Percentiles rank a stretch among this genome's conserved stretches.
Evolutionary conservation across 2,329 filamentous ascomycete species (phyloP).

Genomic region (Claviceps maximensis): DNA sequence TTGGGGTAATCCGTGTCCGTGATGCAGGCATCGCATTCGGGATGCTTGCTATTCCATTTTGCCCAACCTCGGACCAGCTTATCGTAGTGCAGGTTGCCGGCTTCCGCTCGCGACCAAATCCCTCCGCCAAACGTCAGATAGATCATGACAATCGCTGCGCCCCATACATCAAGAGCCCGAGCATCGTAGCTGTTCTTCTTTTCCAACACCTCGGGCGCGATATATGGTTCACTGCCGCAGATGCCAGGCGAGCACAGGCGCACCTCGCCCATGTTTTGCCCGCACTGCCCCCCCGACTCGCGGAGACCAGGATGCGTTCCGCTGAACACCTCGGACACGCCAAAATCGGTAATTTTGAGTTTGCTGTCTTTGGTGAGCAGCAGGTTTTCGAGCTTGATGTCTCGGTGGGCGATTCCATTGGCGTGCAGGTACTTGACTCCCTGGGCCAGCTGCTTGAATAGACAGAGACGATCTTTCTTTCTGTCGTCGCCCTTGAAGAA

Average conservation of each 20-base stretch:
- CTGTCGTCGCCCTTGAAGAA: slow-evolving; percentile 54
- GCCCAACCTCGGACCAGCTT: slow-evolving; percentile 55
- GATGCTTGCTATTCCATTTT: slow-evolving; percentile 47
- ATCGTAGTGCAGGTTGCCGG: slow-evolving; percentile 45
- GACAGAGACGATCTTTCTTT: slow-evolving; percentile 57
- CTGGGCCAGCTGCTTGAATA: slow-evolving; percentile 81
- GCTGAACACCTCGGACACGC: slow-evolving; percentile 74
- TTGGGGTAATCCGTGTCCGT: slow-evolving; percentile 52
- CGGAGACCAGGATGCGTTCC: slow-evolving; percentile 69
- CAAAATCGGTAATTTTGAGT: slow-evolving; percentile 86
- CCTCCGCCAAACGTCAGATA: slow-evolving; percentile 59
- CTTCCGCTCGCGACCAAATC: slow-evolving; percentile 60
- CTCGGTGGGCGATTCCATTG: slow-evolving; percentile 78
- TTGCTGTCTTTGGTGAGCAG: slow-evolving; percentile 67
- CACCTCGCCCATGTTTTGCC: slow-evolving; percentile 56
- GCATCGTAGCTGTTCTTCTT: slow-evolving; percentile 58
- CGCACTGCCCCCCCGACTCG: slow-evolving; percentile 59
- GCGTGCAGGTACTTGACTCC: slow-evolving; percentile 71
- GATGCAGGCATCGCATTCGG: slow-evolving; percentile 22
- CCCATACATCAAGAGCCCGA: slow-evolving; percentile 74
- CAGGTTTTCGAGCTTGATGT: slow-evolving; percentile 83
- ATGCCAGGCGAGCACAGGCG: slow-evolving; percentile 66
- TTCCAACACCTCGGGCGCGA: slow-evolving; percentile 69
- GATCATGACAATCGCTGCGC: slow-evolving; percentile 70
- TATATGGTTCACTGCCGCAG: slow-evolving; percentile 76